Conservation (phyloP, 148 eudicot genomes). For the Chenopodium formosanum region DNA sequence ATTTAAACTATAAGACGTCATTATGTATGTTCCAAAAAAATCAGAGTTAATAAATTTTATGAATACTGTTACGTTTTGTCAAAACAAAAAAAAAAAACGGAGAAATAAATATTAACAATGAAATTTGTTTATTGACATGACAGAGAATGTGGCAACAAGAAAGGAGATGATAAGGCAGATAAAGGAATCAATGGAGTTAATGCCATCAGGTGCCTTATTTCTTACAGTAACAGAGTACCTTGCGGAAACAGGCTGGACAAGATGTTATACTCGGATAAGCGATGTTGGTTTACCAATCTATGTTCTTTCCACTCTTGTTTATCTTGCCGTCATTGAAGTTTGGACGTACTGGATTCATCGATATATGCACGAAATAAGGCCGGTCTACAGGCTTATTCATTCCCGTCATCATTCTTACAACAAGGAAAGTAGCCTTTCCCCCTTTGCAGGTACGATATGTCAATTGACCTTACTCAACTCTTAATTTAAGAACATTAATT, state of each 20-base stretch:
- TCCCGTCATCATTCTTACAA: background rate
- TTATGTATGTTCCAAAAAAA: too few relatives aligned
- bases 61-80: too few relatives aligned
- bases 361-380: constrained; percentile 6
- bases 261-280: constrained; percentile 16
- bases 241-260: constrained; percentile 21
- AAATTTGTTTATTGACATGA: background rate
- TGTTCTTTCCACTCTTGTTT: background rate
- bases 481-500: too few relatives aligned
- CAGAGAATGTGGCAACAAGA: constrained; percentile 9
- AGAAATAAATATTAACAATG: too few relatives aligned
- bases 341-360: constrained; percentile 17
- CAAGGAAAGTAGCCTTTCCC: background rate
- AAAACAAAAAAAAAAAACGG: too few relatives aligned
- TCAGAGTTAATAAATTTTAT: too few relatives aligned
- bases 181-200: constrained; percentile 1
- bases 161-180: constrained; percentile 11
- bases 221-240: constrained; percentile 10
- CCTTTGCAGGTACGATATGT: background rate
- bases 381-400: constrained; percentile 4
- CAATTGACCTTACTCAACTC: too few relatives aligned
- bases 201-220: constrained; percentile 18
- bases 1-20: too few relatives aligned
- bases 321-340: constrained; percentile 12
- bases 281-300: constrained; percentile 10